A percentile compares a stretch with the other conserved stretches of the same genome.
phyloP scores from a whole-genome alignment of 257 asterid species.

The Schizonepeta tenuifolia region DNA sequence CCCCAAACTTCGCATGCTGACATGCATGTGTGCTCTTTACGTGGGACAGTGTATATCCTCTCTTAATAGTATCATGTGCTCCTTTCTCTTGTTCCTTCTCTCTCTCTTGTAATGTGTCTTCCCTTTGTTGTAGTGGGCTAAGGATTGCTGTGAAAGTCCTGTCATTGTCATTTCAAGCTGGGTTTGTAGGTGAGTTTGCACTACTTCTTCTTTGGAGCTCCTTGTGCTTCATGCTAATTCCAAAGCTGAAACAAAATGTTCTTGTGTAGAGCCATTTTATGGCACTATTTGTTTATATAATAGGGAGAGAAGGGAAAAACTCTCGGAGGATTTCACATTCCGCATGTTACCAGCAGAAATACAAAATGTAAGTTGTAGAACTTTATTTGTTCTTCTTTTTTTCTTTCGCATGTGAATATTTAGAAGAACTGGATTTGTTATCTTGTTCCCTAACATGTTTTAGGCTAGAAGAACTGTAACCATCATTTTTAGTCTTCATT shows the following conservation, averaged over 20 bases:
- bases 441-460: neutral
- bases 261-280: slow-evolving; percentile 95
- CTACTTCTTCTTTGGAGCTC: slow-evolving; percentile 30
- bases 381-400: slow-evolving; percentile 7
- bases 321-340: slow-evolving; percentile 93
- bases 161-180: slow-evolving; percentile 93
- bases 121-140: slow-evolving; percentile 68
- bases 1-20: slow-evolving; percentile 14
- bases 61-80: slow-evolving; percentile 20
- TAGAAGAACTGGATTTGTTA: slow-evolving; percentile 17
- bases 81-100: slow-evolving; percentile 13
- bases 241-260: slow-evolving; percentile 64
- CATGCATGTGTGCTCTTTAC: slow-evolving; percentile 23
- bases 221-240: slow-evolving; percentile 41
- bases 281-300: slow-evolving; percentile 97
- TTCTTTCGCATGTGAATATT: neutral
- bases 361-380: slow-evolving; percentile 73
- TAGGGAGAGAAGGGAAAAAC: slow-evolving; percentile 99
- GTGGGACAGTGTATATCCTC: slow-evolving; percentile 19
- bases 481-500: slow-evolving; percentile 12
- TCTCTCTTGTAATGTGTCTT: slow-evolving; percentile 30
- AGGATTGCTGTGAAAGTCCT: slow-evolving; percentile 96
- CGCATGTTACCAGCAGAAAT: slow-evolving; percentile 67
- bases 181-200: slow-evolving; percentile 88
- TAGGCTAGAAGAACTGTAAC: neutral